A percentile compares a stretch with the other conserved stretches of the same genome.
These are phyloP conservation scores for Zymoseptoria crescenta DNA, from an alignment of 2,329 filamentous ascomycete species.

Conservation along the genomic window DNA sequence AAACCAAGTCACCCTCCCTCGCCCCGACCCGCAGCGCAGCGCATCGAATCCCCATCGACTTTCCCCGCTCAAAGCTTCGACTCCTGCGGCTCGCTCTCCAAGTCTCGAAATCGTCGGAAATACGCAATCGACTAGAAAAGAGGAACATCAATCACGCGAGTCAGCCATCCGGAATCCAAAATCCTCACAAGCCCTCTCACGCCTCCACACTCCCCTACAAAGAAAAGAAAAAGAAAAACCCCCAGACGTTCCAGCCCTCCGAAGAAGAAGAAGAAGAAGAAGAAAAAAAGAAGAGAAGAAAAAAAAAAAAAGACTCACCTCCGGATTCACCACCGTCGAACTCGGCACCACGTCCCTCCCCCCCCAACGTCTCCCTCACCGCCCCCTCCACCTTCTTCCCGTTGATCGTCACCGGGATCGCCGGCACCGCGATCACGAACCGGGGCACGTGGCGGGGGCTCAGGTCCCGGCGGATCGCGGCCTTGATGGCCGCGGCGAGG, in stretches of 20 bases:
- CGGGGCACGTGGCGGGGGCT: conserved; percentile 36
- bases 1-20: no score
- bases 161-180: no score
- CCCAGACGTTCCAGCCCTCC: no score
- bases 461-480: conserved; percentile 9
- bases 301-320: conserved; percentile 2
- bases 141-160: no score
- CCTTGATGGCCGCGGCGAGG: conserved; percentile 7
- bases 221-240: no score
- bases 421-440: conserved; percentile 33
- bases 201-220: no score
- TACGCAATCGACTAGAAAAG: conserved; percentile 21
- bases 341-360: conserved; percentile 32
- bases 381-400: conserved; percentile 42
- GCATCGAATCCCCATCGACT: no score
- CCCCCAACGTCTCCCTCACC: conserved; percentile 37
- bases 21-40: no score
- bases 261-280: no score
- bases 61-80: conserved; percentile 19
- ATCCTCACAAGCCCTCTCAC: no score
- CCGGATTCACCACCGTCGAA: conserved; percentile 36
- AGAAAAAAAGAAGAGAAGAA: no score
- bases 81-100: conserved; percentile 21
- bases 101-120: conserved; percentile 30
- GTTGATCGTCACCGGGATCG: conserved; percentile 40